Evolutionary conservation across 1,284 basidiomycete genomes (phyloP).

Genomic region (Irpex sp.): DNA sequence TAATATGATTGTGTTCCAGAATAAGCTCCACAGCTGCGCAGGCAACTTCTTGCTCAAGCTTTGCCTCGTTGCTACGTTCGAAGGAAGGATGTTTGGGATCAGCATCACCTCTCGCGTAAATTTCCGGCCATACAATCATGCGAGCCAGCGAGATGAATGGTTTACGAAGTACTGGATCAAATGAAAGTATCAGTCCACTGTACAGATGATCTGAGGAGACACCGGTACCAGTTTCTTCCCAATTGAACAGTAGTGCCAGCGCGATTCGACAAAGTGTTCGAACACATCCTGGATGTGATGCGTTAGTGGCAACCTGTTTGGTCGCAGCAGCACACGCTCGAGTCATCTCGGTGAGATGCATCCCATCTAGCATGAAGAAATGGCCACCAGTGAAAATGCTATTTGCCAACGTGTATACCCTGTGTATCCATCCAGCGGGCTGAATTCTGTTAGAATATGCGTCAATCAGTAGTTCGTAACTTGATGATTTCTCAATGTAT

Average conservation of each 20-base stretch:
- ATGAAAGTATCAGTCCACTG: not conserved
- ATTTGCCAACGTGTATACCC: not conserved
- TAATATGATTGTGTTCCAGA: not conserved
- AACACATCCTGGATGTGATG: not conserved
- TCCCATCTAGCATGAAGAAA: not conserved
- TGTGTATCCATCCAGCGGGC: not conserved
- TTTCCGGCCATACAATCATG: not conserved
- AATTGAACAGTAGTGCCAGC: not conserved
- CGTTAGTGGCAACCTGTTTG: not conserved
- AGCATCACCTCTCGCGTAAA: not conserved
- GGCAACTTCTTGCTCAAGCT: not conserved
- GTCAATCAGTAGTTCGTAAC: not conserved
- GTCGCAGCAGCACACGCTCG: not conserved
- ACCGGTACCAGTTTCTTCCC: not conserved
- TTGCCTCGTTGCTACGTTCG: not conserved
- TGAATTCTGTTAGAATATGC: not conserved
- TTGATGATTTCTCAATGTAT: not conserved
- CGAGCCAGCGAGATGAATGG: not conserved
- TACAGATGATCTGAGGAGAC: not conserved
- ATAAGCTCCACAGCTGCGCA: not conserved
- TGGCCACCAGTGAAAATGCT: not conserved
- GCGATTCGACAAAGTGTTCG: not conserved
- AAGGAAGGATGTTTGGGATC: not conserved
- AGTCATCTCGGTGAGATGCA: not conserved
- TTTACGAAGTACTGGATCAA: not conserved